Base-by-base conservation (phyloP, 1,284 basidiomycete species). In the Mycena sp. region DNA sequence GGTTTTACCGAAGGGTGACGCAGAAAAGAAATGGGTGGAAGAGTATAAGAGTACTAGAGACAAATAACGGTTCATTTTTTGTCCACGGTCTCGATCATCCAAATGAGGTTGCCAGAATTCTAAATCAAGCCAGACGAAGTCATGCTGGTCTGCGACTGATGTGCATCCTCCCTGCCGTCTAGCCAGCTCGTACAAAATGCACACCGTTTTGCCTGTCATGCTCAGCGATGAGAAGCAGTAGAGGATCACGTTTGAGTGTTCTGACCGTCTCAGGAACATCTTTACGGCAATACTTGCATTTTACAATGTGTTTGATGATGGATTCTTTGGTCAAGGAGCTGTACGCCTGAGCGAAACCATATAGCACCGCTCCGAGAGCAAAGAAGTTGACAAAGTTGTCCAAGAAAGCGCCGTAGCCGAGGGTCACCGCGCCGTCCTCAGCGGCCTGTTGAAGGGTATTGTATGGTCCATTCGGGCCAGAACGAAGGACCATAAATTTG, bases 1-100 rank as follows among this genome's bases (percentile, higher is more conserved):
- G 17, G 92, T 99, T 9, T 74, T 98, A 58, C 91, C 92, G 2
- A 95, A 90, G 75, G 95, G 95, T 0, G 81, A 83, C n/a, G 85
- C 86, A 59, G 95, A 98, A 74, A 85, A 87, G 74, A 86, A 85
- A 66, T 99, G 96, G 96, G 86, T 98, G 28, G 88, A 91, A n/a
- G 89, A 93, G 64, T 96, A 90, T 81, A 99, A 98, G 81, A 83
- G 79, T 71, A 80, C 73, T 26, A 76, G 87, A 72, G 48, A 57
- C 50, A 21, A 21, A 30, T 60, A 29, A 54, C n/a, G n/a, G n/a
- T n/a, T n/a, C 14, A 46, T 26, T 14, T 35, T 28, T 14, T 9
- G 11, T 41, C 19, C 35, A 26, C 14, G 1, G 2, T 17, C 25
- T 40, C 14, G 14, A 7, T n/a, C n/a, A n/a, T n/a, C 32, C 32